These are phyloP conservation scores for Dendrothele bispora DNA, from an alignment of 768 basidiomycete genomes.

Conservation along the genomic window DNA sequence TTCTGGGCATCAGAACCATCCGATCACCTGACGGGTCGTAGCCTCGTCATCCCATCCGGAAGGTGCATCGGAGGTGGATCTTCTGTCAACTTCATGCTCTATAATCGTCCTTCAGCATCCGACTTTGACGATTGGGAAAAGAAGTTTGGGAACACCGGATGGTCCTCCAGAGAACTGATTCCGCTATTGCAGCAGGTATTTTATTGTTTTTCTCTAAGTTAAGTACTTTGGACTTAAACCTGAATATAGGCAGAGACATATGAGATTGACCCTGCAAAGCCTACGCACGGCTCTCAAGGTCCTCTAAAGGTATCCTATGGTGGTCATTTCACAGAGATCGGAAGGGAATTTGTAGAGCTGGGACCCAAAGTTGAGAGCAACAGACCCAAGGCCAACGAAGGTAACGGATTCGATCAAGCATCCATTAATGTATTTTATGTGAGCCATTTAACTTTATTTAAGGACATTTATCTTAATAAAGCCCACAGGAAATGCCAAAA, in stretches of 20 bases:
- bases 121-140: slow-evolving; percentile 28
- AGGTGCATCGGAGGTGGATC: slow-evolving; percentile 44
- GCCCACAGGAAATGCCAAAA: slow-evolving; percentile 7
- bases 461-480: no score
- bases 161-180: slow-evolving; percentile 24
- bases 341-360: slow-evolving; percentile 1
- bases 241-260: slow-evolving; percentile 24
- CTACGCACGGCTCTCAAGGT: slow-evolving; percentile 22
- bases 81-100: slow-evolving; percentile 36
- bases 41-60: slow-evolving; percentile 28
- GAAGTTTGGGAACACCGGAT: slow-evolving; percentile 17
- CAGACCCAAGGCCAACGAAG: slow-evolving; percentile 7
- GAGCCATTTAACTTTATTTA: neutral
- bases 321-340: neutral
- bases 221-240: neutral
- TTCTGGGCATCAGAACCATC: slow-evolving; percentile 28
- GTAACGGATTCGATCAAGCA: slow-evolving; percentile 4
- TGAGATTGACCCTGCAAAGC: slow-evolving; percentile 10
- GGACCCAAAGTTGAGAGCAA: slow-evolving; percentile 12
- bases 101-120: slow-evolving; percentile 14
- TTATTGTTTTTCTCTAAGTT: neutral
- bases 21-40: slow-evolving; percentile 28
- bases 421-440: slow-evolving; percentile 14
- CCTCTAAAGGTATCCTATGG: slow-evolving; percentile 22
- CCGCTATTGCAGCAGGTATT: slow-evolving; percentile 23